Percentiles rank a stretch among this genome's conserved stretches.
Evolutionary conservation across 768 basidiomycete genomes (phyloP).

Genomic region (Rhizopogon rudus): DNA sequence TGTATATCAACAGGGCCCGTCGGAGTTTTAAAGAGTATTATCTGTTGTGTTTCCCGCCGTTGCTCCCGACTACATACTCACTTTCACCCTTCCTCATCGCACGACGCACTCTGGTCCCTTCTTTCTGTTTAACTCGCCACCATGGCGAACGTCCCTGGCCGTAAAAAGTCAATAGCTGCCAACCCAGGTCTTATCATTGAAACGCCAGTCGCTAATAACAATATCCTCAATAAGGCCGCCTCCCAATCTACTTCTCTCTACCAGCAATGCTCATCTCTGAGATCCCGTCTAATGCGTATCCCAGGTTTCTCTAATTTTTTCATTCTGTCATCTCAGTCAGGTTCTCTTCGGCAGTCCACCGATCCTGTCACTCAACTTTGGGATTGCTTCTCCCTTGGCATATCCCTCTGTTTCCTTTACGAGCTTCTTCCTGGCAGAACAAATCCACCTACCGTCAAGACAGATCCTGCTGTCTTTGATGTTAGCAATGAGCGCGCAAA

Average conservation of each 20-base stretch:
- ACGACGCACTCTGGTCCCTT: not conserved
- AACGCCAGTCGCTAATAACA: slow-evolving; percentile 72
- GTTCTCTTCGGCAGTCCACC: slow-evolving; percentile 66
- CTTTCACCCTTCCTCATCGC: not conserved
- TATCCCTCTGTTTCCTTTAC: slow-evolving; percentile 93
- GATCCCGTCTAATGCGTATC: slow-evolving; percentile 73
- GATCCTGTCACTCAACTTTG: slow-evolving; percentile 95
- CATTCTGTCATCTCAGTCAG: slow-evolving; percentile 47
- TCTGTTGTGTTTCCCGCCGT: slow-evolving; percentile 14
- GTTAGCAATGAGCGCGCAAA: slow-evolving; percentile 74
- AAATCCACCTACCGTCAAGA: slow-evolving; percentile 44
- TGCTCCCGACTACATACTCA: slow-evolving; percentile 2
- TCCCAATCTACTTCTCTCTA: slow-evolving; percentile 84
- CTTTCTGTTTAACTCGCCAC: slow-evolving; percentile 13
- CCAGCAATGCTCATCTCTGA: slow-evolving; percentile 82
- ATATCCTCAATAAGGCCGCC: slow-evolving; percentile 88
- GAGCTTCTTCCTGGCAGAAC: slow-evolving; percentile 65
- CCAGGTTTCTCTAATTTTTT: slow-evolving; percentile 71
- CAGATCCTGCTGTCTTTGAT: slow-evolving; percentile 61
- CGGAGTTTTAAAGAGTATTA: slow-evolving; percentile 29
- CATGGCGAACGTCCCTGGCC: slow-evolving; percentile 55
- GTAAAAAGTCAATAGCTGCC: slow-evolving; percentile 77
- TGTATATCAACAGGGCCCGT: slow-evolving; percentile 19
- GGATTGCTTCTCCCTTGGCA: slow-evolving; percentile 90
- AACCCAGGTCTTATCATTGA: slow-evolving; percentile 64